Conservation (phyloP, 2,329 filamentous ascomycete species). For the Aspergillus neoniger region DNA sequence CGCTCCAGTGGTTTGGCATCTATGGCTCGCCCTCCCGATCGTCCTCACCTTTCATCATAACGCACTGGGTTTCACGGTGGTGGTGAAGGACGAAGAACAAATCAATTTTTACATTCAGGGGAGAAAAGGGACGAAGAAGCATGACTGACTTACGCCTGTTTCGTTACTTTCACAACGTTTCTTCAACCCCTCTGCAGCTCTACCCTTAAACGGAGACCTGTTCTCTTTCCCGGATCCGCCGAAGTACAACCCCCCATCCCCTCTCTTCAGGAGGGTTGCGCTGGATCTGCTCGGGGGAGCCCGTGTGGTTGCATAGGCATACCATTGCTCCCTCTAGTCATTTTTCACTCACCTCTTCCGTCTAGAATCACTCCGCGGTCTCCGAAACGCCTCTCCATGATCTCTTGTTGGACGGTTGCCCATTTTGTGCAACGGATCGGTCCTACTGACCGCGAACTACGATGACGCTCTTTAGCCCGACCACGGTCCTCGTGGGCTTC, state of each 20-base stretch:
- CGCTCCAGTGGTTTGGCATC: background rate
- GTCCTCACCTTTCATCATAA: background rate
- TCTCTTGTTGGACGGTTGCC: constrained; percentile 18
- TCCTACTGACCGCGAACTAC: constrained; percentile 36
- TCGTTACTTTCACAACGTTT: constrained; percentile 14
- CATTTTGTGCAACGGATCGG: constrained; percentile 31
- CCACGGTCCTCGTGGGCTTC: constrained; percentile 82
- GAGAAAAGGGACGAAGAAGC: constrained; percentile 4
- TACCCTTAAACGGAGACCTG: constrained; percentile 27
- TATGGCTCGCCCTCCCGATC: constrained; percentile 18
- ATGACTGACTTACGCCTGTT: constrained; percentile 23
- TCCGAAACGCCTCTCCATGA: constrained; percentile 21
- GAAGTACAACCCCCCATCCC: background rate
- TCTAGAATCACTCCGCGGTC: background rate
- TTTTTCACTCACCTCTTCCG: background rate
- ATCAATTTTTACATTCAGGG: background rate
- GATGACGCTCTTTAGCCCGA: constrained; percentile 59
- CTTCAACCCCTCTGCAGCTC: constrained; percentile 20
- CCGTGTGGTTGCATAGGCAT: background rate
- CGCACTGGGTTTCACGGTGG: background rate
- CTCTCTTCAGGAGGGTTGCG: constrained; percentile 3
- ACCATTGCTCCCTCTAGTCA: constrained; percentile 3
- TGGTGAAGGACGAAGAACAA: background rate
- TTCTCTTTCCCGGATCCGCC: constrained; percentile 17
- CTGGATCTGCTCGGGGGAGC: background rate